Conservation (phyloP, 371 early-diverging fungal species). For the Rhizopus microsporus region DNA sequence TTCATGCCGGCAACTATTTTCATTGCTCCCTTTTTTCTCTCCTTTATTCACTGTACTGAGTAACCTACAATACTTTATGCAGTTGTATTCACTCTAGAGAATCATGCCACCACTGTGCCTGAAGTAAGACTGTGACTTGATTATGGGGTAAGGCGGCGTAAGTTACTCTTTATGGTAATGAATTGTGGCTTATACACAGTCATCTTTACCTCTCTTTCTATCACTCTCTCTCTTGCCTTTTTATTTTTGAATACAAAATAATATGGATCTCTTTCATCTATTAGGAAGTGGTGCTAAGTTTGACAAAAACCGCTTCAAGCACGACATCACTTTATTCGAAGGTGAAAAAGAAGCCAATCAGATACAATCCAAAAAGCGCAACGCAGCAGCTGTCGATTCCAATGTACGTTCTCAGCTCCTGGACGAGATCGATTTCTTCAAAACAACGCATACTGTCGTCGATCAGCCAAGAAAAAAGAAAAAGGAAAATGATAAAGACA, state of each 20-base stretch:
- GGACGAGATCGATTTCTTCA: slow-evolving; percentile 51
- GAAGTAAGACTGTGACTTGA: too few relatives aligned
- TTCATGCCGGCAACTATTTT: too few relatives aligned
- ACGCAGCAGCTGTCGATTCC: slow-evolving; percentile 42
- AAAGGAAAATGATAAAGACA: slow-evolving; percentile 1
- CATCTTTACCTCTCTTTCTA: not conserved
- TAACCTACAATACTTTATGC: too few relatives aligned
- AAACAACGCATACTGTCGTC: slow-evolving; percentile 35
- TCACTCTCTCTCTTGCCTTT: slow-evolving; percentile 2
- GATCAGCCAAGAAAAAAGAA: slow-evolving; percentile 2
- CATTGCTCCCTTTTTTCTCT: too few relatives aligned
- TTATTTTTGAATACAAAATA: slow-evolving; percentile 5
- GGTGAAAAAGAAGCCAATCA: slow-evolving; percentile 27
- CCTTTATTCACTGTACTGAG: too few relatives aligned
- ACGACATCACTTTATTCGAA: slow-evolving; percentile 77
- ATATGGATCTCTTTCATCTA: slow-evolving; percentile 79
- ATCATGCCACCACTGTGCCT: too few relatives aligned
- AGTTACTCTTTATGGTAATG: not conserved
- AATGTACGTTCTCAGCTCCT: slow-evolving; percentile 35
- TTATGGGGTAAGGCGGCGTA: too few relatives aligned
- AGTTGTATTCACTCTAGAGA: too few relatives aligned
- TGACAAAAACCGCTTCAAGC: slow-evolving; percentile 74
- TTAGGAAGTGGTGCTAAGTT: slow-evolving; percentile 86
- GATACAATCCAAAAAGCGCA: slow-evolving; percentile 26
- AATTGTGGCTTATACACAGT: slow-evolving; percentile 3